Evolutionary conservation across 2,329 filamentous ascomycete genomes (phyloP).

Genomic region (Pyricularia sp.): DNA sequence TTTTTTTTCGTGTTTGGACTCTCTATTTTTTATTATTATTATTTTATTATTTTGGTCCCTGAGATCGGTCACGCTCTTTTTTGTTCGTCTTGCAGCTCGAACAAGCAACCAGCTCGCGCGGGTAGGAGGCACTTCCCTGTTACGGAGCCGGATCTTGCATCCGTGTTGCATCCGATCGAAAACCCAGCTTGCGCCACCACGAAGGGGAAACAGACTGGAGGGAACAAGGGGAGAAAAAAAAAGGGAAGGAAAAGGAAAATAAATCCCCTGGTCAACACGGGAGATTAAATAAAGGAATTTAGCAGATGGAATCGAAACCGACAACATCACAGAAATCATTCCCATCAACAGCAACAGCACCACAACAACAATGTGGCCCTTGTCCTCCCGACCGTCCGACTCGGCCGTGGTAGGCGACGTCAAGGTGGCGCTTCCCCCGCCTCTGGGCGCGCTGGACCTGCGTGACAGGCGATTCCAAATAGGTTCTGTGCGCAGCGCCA

Average conservation of each 20-base stretch:
- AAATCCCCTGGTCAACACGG: not conserved
- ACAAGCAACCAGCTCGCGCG: not conserved
- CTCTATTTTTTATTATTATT: not conserved
- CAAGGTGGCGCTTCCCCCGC: constrained; percentile 5
- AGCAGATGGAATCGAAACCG: not conserved
- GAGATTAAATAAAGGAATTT: not conserved
- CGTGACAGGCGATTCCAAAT: constrained; percentile 6
- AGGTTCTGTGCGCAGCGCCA: constrained; percentile 4
- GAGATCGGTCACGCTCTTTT: not conserved
- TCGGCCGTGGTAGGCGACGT: constrained; percentile 4
- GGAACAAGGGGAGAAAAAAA: not conserved
- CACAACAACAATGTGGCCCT: constrained; percentile 5
- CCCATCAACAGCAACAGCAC: not conserved
- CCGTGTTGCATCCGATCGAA: not conserved
- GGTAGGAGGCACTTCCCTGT: not conserved
- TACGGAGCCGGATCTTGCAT: not conserved
- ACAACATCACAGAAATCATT: not conserved
- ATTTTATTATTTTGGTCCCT: not conserved
- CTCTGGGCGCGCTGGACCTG: constrained; percentile 5
- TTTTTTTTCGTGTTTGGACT: not conserved
- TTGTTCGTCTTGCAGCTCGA: not conserved
- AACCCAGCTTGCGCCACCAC: not conserved
- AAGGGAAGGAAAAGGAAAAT: not conserved
- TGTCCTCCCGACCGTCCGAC: constrained; percentile 6
- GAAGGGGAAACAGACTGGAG: not conserved